Percentiles rank a stretch among this genome's conserved stretches.
phyloP scores from a whole-genome alignment of 2,329 filamentous ascomycete species.

The Fusarium paranaense region DNA sequence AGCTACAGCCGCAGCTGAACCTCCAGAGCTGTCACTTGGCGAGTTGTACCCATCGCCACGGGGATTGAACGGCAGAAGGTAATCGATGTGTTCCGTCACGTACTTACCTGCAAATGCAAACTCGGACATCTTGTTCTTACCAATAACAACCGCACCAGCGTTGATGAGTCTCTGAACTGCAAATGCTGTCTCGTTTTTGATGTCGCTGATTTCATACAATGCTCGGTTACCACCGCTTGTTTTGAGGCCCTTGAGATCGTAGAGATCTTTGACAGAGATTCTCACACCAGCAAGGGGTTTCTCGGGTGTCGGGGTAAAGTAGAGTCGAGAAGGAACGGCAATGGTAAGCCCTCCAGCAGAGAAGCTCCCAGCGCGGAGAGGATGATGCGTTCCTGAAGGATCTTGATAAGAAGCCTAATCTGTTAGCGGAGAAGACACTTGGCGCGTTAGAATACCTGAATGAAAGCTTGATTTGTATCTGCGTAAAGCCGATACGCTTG shows the following conservation, averaged over 20 bases:
- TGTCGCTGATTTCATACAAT: background rate
- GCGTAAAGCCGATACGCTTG: conserved; percentile 8
- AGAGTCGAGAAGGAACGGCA: conserved; percentile 11
- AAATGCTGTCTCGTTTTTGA: background rate
- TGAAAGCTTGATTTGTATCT: conserved; percentile 22
- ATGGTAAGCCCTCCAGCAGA: conserved; percentile 14
- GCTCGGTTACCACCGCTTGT: conserved; percentile 20
- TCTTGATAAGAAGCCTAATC: conserved; percentile 21
- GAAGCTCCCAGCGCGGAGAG: conserved; percentile 12
- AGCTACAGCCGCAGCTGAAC: conserved; percentile 52
- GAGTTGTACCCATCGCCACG: conserved; percentile 61
- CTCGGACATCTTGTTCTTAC: conserved; percentile 27
- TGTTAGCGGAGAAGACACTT: background rate
- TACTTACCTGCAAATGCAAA: conserved; percentile 16
- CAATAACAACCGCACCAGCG: conserved; percentile 21
- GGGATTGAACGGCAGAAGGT: conserved; percentile 57
- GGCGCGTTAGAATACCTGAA: background rate
- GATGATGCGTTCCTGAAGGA: conserved; percentile 11
- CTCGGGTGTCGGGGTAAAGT: background rate
- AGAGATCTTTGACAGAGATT: conserved; percentile 18
- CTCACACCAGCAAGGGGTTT: conserved; percentile 11
- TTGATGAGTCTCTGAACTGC: conserved; percentile 21
- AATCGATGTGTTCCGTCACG: conserved; percentile 45
- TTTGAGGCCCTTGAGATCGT: conserved; percentile 26
- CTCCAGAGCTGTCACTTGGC: conserved; percentile 59